phyloP scores from a whole-genome alignment of 2,329 filamentous ascomycete species.

The Shiraia sp. region DNA sequence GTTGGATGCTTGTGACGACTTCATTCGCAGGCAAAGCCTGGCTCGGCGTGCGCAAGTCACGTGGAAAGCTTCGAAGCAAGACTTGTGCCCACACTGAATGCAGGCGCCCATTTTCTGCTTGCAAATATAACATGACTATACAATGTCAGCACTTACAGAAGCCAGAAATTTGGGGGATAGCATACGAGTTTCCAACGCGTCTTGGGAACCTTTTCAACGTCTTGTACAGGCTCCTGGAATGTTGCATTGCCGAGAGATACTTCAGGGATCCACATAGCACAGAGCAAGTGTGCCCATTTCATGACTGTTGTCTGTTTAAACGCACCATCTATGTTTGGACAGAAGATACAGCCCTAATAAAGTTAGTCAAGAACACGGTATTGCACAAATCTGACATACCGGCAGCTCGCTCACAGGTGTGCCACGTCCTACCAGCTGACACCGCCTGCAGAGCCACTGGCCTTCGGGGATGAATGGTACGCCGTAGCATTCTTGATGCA shows the following conservation, averaged over 20 bases:
- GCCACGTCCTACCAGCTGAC: constrained; percentile 89
- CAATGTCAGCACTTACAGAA: constrained; percentile 14
- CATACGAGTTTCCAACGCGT: constrained; percentile 81
- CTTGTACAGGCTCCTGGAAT: constrained; percentile 97
- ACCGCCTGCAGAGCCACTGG: constrained; percentile 97
- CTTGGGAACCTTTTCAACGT: constrained; percentile 95
- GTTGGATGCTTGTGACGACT: constrained; percentile 78
- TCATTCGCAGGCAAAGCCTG: constrained; percentile 92
- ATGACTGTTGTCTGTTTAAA: constrained; percentile 98
- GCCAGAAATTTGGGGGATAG: not conserved
- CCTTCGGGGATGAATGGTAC: constrained; percentile 98
- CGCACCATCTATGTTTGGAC: constrained; percentile 93
- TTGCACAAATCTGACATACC: constrained; percentile 19
- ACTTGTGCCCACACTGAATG: constrained; percentile 97
- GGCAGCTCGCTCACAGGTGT: constrained; percentile 68
- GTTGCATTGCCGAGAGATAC: constrained; percentile 93
- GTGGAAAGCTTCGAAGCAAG: constrained; percentile 95
- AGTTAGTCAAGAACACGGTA: constrained; percentile 18
- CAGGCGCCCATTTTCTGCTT: constrained; percentile 97
- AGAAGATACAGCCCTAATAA: constrained; percentile 77
- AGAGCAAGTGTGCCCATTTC: constrained; percentile 95
- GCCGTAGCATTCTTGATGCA: constrained; percentile 98
- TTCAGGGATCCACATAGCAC: constrained; percentile 98
- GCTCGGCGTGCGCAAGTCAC: constrained; percentile 92
- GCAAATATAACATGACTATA: constrained; percentile 85